These are phyloP conservation scores for Metrosideros polymorpha DNA, from an alignment of 441 rosid genomes.

Conservation along the genomic window DNA sequence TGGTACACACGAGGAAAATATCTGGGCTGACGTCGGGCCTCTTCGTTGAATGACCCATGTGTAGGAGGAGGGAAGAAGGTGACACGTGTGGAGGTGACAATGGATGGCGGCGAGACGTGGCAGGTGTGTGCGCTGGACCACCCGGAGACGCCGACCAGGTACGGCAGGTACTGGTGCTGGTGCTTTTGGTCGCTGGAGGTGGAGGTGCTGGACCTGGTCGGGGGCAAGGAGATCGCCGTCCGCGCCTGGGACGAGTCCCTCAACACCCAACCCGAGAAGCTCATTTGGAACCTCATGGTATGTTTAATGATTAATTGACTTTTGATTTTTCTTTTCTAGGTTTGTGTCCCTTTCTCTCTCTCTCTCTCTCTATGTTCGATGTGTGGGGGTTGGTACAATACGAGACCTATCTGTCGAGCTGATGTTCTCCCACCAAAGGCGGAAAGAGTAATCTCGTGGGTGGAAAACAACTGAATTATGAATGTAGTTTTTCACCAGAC, in stretches of 20 bases:
- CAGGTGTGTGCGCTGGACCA: slow-evolving; percentile 62
- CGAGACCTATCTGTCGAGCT: background rate
- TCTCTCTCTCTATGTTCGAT: too few species aligned
- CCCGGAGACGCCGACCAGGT: slow-evolving; percentile 59
- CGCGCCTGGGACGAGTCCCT: slow-evolving; percentile 90
- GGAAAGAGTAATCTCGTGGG: too few species aligned
- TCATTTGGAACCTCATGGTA: slow-evolving; percentile 94
- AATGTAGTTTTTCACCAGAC: background rate
- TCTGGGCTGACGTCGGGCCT: background rate
- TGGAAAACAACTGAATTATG: too few species aligned
- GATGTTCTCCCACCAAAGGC: too few species aligned
- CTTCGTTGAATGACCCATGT: background rate
- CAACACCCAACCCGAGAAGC: slow-evolving; percentile 87
- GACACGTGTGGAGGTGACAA: slow-evolving; percentile 84
- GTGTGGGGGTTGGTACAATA: background rate
- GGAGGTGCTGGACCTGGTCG: slow-evolving; percentile 67
- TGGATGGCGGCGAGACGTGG: slow-evolving; percentile 97
- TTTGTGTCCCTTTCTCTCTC: background rate
- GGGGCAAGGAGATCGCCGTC: slow-evolving; percentile 74
- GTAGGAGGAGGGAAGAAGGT: slow-evolving; percentile 90
- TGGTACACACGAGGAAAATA: background rate
- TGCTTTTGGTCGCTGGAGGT: slow-evolving; percentile 89
- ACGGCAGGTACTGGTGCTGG: slow-evolving; percentile 87
- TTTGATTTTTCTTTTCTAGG: background rate
- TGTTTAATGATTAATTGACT: background rate